These are phyloP conservation scores for Luvunga scandens DNA, from an alignment of 345 rosid genomes.

Conservation along the genomic window DNA sequence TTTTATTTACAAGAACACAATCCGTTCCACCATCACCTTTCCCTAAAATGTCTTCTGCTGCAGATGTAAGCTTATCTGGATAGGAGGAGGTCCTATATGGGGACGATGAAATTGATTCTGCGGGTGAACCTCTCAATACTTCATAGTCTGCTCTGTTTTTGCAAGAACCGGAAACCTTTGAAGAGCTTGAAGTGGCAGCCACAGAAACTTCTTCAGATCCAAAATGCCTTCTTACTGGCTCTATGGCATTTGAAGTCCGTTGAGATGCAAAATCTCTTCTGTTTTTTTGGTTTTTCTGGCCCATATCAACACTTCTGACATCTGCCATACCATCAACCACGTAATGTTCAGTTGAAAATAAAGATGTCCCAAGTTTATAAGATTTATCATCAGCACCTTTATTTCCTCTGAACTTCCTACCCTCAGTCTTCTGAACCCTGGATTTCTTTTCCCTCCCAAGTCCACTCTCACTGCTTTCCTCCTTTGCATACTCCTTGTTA, in stretches of 20 bases:
- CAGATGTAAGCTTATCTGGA: constrained; percentile 30
- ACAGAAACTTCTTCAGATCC: constrained; percentile 39
- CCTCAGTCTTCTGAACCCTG: constrained; percentile 25
- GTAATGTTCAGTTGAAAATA: constrained; percentile 24
- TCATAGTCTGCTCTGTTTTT: constrained; percentile 28
- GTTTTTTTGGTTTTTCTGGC: constrained; percentile 17
- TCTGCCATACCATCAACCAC: constrained; percentile 31
- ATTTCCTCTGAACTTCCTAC: constrained; percentile 19
- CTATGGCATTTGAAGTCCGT: constrained; percentile 19
- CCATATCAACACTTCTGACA: constrained; percentile 24
- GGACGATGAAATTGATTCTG: constrained; percentile 54
- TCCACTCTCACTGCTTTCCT: constrained; percentile 33
- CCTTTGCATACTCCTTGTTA: constrained; percentile 24
- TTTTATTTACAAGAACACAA: constrained; percentile 20
- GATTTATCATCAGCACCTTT: constrained; percentile 19
- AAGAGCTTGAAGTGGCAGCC: constrained; percentile 59
- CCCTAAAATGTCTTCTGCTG: constrained; percentile 20
- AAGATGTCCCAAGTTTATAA: constrained; percentile 8
- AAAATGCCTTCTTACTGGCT: constrained; percentile 32
- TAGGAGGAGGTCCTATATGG: constrained; percentile 32
- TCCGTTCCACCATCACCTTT: constrained; percentile 29
- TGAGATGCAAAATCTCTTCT: constrained; percentile 20
- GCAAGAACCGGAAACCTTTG: constrained; percentile 49
- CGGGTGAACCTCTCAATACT: constrained; percentile 47
- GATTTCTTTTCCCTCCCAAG: constrained; percentile 34